Evolutionary conservation across 176 grass and related monocot genomes (phyloP).

Genomic region (Eragrostis curvula): DNA sequence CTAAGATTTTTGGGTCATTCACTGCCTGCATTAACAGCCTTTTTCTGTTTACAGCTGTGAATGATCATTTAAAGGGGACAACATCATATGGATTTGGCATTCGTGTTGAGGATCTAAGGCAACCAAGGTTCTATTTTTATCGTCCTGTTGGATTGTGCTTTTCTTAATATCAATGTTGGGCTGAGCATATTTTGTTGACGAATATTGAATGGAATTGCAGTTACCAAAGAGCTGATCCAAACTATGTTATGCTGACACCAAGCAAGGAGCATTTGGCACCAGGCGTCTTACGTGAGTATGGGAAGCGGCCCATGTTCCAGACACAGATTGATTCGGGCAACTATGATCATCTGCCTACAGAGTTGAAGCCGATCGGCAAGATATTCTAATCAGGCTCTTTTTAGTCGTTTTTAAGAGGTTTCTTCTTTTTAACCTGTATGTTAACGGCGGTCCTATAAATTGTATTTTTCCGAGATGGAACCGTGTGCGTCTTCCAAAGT

Average conservation of each 20-base stretch:
- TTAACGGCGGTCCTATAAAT: neutral
- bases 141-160: neutral
- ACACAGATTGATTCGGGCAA: constrained; percentile 78
- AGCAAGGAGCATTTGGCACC: constrained; percentile 87
- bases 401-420: neutral
- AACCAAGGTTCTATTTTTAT: constrained; percentile 59
- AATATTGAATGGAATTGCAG: constrained; percentile 47
- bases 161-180: neutral
- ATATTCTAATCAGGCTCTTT: constrained; percentile 49
- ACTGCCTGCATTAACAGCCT: neutral
- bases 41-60: constrained; percentile 61
- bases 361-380: constrained; percentile 77
- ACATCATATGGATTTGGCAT: constrained; percentile 85
- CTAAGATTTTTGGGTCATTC: neutral
- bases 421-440: neutral
- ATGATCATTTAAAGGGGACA: constrained; percentile 67
- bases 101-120: constrained; percentile 88
- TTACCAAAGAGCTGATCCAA: constrained; percentile 87
- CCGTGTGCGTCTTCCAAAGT: neutral
- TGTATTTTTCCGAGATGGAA: neutral
- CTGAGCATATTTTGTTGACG: neutral
- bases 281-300: constrained; percentile 49
- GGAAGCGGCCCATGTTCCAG: constrained; percentile 85
- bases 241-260: constrained; percentile 96
- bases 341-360: constrained; percentile 76